These are phyloP conservation scores for Notholithocarpus densiflorus DNA, from an alignment of 306 rosid genomes.

Conservation along the genomic window DNA sequence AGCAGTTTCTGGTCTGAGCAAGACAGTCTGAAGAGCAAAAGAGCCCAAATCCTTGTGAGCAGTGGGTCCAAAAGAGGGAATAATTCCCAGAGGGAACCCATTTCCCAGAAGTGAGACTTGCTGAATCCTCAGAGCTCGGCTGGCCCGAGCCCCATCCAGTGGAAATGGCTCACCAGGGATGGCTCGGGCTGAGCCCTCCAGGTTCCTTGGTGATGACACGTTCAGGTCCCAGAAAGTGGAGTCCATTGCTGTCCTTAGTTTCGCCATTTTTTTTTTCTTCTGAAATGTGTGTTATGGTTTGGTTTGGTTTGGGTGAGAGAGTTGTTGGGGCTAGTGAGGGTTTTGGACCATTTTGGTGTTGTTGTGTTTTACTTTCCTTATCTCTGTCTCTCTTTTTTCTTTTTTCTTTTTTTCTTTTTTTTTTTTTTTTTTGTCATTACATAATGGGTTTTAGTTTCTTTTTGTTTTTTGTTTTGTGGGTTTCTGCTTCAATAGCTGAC, in stretches of 20 bases:
- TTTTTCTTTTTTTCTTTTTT: too few species aligned
- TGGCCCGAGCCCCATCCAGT: conserved; percentile 56
- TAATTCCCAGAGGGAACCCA: conserved; percentile 43
- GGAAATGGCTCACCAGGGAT: conserved; percentile 79
- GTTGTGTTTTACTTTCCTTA: too few species aligned
- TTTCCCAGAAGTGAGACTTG: conserved; percentile 49
- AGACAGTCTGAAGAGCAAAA: conserved; percentile 64
- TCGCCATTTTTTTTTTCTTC: conserved; percentile 51
- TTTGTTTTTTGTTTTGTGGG: too few species aligned
- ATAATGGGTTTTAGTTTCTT: too few species aligned
- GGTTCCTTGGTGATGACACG: conserved; percentile 58
- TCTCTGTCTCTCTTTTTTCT: too few species aligned
- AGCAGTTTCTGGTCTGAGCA: conserved; percentile 38
- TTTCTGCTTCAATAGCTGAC: too few species aligned
- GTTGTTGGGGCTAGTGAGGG: not conserved
- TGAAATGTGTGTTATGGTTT: not conserved
- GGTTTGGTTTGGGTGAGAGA: not conserved
- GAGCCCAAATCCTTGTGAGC: conserved; percentile 56
- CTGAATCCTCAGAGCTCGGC: conserved; percentile 58
- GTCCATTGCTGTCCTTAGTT: conserved; percentile 76
- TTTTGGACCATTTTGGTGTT: too few species aligned
- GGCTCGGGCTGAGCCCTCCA: conserved; percentile 54
- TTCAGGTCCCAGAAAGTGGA: conserved; percentile 75
- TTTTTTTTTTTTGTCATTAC: too few species aligned
- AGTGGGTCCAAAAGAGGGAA: conserved; percentile 69